These are phyloP conservation scores for Kodamaea anthophila DNA, from an alignment of 1,139 yeast species.

Conservation along the genomic window DNA sequence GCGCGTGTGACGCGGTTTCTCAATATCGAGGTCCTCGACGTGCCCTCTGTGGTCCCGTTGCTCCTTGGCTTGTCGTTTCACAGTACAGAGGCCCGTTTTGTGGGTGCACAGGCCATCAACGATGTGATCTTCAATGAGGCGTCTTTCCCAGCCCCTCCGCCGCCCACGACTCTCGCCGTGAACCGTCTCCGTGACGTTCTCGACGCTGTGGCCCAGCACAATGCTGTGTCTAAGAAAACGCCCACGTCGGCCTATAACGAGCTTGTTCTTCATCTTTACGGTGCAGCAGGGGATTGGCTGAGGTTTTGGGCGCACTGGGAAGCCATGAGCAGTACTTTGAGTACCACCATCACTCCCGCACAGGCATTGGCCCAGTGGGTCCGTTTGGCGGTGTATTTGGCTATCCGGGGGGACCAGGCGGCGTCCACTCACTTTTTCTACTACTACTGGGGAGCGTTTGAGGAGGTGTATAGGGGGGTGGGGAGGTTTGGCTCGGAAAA, in stretches of 20 bases:
- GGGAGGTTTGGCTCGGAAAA: slow-evolving; percentile 15
- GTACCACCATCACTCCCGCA: slow-evolving; percentile 7
- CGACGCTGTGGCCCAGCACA: slow-evolving; percentile 21
- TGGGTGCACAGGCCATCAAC: slow-evolving; percentile 24
- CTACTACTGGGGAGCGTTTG: slow-evolving; percentile 28
- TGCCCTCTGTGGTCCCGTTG: slow-evolving; percentile 27
- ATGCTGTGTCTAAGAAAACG: slow-evolving; percentile 9
- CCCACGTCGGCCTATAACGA: slow-evolving; percentile 23
- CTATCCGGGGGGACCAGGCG: slow-evolving; percentile 21
- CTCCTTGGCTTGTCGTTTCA: slow-evolving; percentile 25
- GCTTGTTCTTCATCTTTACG: slow-evolving; percentile 31
- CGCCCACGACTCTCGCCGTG: slow-evolving; percentile 16
- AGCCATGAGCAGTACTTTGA: slow-evolving; percentile 12
- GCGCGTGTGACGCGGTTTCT: slow-evolving; percentile 23
- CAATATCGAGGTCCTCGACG: slow-evolving; percentile 11
- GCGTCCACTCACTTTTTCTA: slow-evolving; percentile 29
- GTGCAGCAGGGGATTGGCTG: slow-evolving; percentile 35
- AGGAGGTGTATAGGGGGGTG: slow-evolving; percentile 16
- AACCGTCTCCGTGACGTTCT: slow-evolving; percentile 28
- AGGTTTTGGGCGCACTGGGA: slow-evolving; percentile 41
- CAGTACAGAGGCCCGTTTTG: slow-evolving; percentile 7
- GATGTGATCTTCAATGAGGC: slow-evolving; percentile 18
- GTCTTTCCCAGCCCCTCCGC: slow-evolving; percentile 8
- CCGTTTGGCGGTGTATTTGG: slow-evolving; percentile 29
- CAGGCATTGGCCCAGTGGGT: slow-evolving; percentile 24